phyloP scores from a whole-genome alignment of 2,329 filamentous ascomycete species.

The Penicillium sp. region DNA sequence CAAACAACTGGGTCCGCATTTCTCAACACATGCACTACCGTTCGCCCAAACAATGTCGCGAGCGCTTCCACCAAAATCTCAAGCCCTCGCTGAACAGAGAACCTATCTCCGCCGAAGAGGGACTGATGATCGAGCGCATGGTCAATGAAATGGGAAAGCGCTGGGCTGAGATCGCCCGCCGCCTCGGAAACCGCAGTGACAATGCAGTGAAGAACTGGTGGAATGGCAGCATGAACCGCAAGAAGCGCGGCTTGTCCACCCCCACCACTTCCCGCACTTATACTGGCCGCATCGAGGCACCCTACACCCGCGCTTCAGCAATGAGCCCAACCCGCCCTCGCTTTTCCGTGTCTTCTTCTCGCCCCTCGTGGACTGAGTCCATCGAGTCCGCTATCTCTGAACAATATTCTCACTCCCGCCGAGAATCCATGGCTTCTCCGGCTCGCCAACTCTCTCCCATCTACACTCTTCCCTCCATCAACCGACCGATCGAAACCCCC shows the following conservation, averaged over 20 bases:
- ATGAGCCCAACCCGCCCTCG: slow-evolving; percentile 32
- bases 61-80: slow-evolving; percentile 91
- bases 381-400: slow-evolving; percentile 15
- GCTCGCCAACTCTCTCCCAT: slow-evolving; percentile 39
- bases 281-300: slow-evolving; percentile 40
- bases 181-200: slow-evolving; percentile 80
- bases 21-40: slow-evolving; percentile 71
- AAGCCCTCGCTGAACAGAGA: slow-evolving; percentile 72
- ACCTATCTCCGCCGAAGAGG: slow-evolving; percentile 70
- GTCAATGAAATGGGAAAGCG: slow-evolving; percentile 77
- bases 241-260: slow-evolving; percentile 52
- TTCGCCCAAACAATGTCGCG: slow-evolving; percentile 90
- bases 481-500: slow-evolving; percentile 52
- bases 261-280: slow-evolving; percentile 36
- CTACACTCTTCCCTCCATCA: slow-evolving; percentile 39
- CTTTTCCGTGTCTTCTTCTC: slow-evolving; percentile 27
- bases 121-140: slow-evolving; percentile 70
- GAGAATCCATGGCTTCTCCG: slow-evolving; percentile 26
- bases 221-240: slow-evolving; percentile 88
- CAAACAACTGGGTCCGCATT: slow-evolving; percentile 88
- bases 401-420: slow-evolving; percentile 21
- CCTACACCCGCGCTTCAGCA: slow-evolving; percentile 37
- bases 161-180: slow-evolving; percentile 89
- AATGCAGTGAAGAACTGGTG: slow-evolving; percentile 98
- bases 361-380: slow-evolving; percentile 24